Conservation (phyloP, 163 green algal genomes). For the Prototheca stagnorum region DNA sequence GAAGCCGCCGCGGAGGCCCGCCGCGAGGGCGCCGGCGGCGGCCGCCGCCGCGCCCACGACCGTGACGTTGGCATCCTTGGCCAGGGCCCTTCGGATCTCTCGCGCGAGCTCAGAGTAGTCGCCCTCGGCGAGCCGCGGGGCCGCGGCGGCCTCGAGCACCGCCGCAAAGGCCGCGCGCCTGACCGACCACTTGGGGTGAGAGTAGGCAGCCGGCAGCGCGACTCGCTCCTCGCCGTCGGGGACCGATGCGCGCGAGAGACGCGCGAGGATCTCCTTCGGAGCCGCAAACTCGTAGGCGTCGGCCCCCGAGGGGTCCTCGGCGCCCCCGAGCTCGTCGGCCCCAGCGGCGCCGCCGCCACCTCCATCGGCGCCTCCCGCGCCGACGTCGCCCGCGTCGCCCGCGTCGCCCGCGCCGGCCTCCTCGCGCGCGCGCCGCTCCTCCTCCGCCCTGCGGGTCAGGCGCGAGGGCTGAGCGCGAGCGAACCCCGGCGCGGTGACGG, state of each 20-base stretch:
- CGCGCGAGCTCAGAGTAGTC: conserved; percentile 71
- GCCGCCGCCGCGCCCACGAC: conserved; percentile 48
- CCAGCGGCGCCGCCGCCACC: too few relatives aligned
- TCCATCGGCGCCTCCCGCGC: too few relatives aligned
- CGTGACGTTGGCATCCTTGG: conserved; percentile 59
- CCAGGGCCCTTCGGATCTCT: conserved; percentile 59
- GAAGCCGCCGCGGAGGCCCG: conserved; percentile 52
- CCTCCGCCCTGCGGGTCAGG: conserved; percentile 56
- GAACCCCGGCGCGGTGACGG: conserved; percentile 4
- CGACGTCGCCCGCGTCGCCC: conserved; percentile 2
- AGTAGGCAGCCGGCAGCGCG: conserved; percentile 66
- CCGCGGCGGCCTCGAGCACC: conserved; percentile 46
- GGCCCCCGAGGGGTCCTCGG: conserved; percentile 1
- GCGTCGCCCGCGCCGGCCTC: not conserved
- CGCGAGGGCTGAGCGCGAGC: conserved; percentile 27
- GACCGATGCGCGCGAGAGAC: conserved; percentile 33
- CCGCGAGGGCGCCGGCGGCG: conserved; percentile 8
- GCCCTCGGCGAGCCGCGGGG: conserved; percentile 25
- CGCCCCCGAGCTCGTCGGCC: too few relatives aligned
- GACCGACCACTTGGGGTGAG: conserved; percentile 79
- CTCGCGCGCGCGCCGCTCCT: conserved; percentile 20
- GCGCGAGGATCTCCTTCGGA: conserved; percentile 54
- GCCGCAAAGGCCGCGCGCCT: conserved; percentile 55
- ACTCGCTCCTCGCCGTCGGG: conserved; percentile 13
- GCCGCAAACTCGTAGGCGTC: conserved; percentile 82